Conservation (phyloP, 192 early-diverging fungal genomes). For the Coemansia sp. region DNA sequence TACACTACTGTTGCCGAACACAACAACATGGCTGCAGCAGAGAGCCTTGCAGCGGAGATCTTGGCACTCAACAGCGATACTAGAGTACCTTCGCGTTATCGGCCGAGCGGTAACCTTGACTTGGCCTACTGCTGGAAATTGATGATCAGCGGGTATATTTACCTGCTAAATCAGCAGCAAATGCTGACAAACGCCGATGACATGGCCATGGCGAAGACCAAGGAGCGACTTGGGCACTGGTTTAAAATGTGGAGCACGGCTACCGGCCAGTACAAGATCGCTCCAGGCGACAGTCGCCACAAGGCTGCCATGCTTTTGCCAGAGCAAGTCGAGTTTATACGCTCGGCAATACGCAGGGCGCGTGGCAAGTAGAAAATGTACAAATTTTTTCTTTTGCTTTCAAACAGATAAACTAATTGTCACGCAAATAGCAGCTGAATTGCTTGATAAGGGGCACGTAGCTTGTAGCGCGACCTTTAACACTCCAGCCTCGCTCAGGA, state of each 20-base stretch:
- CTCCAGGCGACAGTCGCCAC: not conserved
- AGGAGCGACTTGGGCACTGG: slow-evolving; percentile 29
- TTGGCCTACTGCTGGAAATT: slow-evolving; percentile 29
- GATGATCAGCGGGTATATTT: slow-evolving; percentile 36
- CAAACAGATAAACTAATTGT: slow-evolving; percentile 4
- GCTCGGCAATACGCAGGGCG: not conserved
- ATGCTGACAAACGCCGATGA: not conserved
- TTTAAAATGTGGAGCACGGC: slow-evolving; percentile 21
- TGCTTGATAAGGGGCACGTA: not conserved
- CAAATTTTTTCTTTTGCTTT: not conserved
- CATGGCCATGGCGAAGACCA: not conserved
- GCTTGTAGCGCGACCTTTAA: not conserved
- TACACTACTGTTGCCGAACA: slow-evolving; percentile 41
- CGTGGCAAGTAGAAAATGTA: not conserved
- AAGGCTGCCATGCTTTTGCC: not conserved
- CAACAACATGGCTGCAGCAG: slow-evolving; percentile 29
- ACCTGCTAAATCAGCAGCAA: slow-evolving; percentile 11
- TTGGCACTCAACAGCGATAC: slow-evolving; percentile 14
- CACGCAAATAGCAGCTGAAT: not conserved
- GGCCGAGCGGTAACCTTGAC: slow-evolving; percentile 12
- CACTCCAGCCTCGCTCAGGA: slow-evolving; percentile 1
- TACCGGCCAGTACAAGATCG: not conserved
- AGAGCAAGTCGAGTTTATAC: not conserved
- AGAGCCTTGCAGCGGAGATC: slow-evolving; percentile 34
- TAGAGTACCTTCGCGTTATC: slow-evolving; percentile 11